Evolutionary conservation across 305 asterid species (phyloP).

Genomic region (Euphrasia arctica): DNA sequence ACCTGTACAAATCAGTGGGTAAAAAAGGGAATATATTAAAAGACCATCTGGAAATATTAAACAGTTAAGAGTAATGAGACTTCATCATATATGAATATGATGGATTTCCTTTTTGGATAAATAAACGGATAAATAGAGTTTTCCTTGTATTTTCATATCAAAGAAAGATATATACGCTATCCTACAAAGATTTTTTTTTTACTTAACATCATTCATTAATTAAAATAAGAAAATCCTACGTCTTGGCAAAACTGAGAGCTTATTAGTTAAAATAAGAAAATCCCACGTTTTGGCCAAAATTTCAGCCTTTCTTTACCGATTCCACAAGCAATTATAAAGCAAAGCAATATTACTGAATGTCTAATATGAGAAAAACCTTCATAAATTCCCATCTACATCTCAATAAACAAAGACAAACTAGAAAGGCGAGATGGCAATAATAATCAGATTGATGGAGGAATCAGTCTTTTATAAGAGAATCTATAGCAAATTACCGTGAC

Average conservation of each 20-base stretch:
- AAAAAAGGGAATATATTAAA: slow-evolving; percentile 11
- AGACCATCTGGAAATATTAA: slow-evolving; percentile 5
- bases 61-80: slow-evolving; percentile 14
- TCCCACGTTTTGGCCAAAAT: neutral
- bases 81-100: slow-evolving; percentile 7
- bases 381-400: slow-evolving; percentile 15
- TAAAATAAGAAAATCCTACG: slow-evolving; percentile 12
- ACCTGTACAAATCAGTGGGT: slow-evolving; percentile 40
- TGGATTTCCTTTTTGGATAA: neutral
- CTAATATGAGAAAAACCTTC: slow-evolving; percentile 9
- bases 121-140: slow-evolving; percentile 5
- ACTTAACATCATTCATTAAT: neutral
- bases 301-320: slow-evolving; percentile 15
- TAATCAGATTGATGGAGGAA: slow-evolving; percentile 8
- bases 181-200: neutral
- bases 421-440: slow-evolving; percentile 9
- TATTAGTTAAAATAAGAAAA: slow-evolving; percentile 9
- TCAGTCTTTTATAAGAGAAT: slow-evolving; percentile 15
- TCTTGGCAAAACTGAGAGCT: neutral
- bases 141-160: slow-evolving; percentile 16
- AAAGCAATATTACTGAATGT: slow-evolving; percentile 17
- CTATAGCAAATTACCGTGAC: slow-evolving; percentile 67
- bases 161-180: neutral
- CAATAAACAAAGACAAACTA: slow-evolving; percentile 9
- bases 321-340: slow-evolving; percentile 7